phyloP scores from a whole-genome alignment of 2,329 filamentous ascomycete species.

The Myotisia sp. region DNA sequence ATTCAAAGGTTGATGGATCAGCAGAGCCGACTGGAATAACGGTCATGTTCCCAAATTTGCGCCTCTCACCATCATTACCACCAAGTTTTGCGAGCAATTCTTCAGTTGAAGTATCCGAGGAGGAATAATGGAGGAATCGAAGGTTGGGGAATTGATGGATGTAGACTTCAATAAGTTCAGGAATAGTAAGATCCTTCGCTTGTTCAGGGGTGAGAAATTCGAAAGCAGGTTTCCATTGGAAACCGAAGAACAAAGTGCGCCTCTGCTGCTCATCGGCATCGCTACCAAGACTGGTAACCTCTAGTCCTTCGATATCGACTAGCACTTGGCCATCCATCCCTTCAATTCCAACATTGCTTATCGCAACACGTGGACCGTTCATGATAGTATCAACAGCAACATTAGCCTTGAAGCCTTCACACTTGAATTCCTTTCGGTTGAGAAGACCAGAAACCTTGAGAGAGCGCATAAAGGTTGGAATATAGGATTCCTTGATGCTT shows the following conservation, averaged over 20 bases:
- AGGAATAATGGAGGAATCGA: constrained; percentile 14
- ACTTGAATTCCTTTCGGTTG: constrained; percentile 7
- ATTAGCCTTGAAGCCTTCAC: constrained; percentile 9
- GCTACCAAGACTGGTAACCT: constrained; percentile 13
- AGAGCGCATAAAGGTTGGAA: constrained; percentile 15
- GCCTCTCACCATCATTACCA: constrained; percentile 3
- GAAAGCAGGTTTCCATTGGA: constrained; percentile 13
- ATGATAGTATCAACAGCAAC: constrained; percentile 12
- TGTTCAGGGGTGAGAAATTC: constrained; percentile 8
- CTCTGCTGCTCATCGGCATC: constrained; percentile 10
- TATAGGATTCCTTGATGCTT: constrained; percentile 13
- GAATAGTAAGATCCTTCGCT: constrained; percentile 8
- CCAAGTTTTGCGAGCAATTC: constrained; percentile 3
- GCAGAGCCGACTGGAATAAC: constrained; percentile 2
- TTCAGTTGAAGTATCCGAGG: constrained; percentile 14
- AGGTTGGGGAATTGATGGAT: constrained; percentile 13
- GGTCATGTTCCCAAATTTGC: constrained; percentile 6
- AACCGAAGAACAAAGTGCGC: constrained; percentile 14
- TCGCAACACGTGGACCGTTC: constrained; percentile 13
- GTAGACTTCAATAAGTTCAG: constrained; percentile 7
- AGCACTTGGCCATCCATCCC: constrained; percentile 9
- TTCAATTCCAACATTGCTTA: constrained; percentile 12
- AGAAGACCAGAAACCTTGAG: constrained; percentile 13
- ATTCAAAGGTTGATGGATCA: constrained; percentile 1
- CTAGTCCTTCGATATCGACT: constrained; percentile 13